Percentiles rank a stretch among this genome's conserved stretches.
Conservation (phyloP, 352 stramenopile genomes). For the Phytophthora sojae region DNA sequence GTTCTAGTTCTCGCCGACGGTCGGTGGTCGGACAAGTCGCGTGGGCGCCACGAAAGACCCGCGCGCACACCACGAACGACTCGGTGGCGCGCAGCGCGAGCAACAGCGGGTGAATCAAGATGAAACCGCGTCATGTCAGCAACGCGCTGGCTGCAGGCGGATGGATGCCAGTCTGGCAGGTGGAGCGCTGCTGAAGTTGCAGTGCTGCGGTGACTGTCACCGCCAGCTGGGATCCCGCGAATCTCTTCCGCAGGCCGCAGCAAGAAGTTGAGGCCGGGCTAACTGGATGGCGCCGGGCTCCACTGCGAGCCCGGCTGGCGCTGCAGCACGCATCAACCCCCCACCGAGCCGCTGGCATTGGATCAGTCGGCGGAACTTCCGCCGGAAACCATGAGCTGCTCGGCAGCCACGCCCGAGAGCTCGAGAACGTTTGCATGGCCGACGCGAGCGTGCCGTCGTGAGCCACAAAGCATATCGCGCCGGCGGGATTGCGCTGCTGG, state of each 20-base stretch:
- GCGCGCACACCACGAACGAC: not conserved
- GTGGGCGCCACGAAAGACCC: not conserved
- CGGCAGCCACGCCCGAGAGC: conserved; percentile 3
- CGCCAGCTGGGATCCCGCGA: conserved; percentile 3
- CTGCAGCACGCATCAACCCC: conserved; percentile 24
- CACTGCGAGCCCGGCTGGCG: conserved; percentile 16
- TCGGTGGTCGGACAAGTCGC: not conserved
- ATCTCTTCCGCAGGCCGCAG: conserved; percentile 13
- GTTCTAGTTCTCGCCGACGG: too few species aligned
- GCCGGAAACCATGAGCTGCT: not conserved
- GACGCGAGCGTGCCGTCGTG: conserved; percentile 9
- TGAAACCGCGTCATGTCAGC: not conserved
- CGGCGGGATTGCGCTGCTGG: not conserved
- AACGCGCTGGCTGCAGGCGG: not conserved
- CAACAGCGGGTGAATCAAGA: not conserved
- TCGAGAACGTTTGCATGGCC: not conserved
- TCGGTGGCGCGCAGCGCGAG: not conserved
- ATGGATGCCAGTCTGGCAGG: not conserved
- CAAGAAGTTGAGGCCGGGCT: conserved; percentile 17
- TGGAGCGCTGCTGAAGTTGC: not conserved
- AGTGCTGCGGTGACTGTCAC: not conserved
- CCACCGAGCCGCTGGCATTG: conserved; percentile 22
- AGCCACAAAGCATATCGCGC: conserved; percentile 10
- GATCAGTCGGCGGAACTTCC: conserved; percentile 12
- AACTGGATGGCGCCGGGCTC: conserved; percentile 29